Evolutionary conservation across 371 early-diverging fungal genomes (phyloP).

Genomic region (Mucor saturninus): DNA sequence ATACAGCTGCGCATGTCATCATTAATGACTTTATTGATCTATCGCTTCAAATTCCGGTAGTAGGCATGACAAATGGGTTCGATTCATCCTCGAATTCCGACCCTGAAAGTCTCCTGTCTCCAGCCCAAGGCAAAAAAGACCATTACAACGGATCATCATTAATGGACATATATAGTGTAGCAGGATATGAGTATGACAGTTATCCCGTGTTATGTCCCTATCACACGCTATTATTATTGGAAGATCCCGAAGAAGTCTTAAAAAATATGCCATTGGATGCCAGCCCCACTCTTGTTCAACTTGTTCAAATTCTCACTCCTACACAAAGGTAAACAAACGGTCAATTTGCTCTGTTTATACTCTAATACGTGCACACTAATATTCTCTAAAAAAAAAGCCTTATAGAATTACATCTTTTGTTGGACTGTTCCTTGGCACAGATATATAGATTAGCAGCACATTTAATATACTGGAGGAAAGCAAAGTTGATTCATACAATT

Average conservation of each 20-base stretch:
- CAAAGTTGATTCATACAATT: slow-evolving; percentile 85
- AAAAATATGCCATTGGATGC: slow-evolving; percentile 81
- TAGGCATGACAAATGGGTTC: slow-evolving; percentile 16
- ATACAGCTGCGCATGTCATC: slow-evolving; percentile 69
- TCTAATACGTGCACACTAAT: neutral
- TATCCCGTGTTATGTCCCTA: slow-evolving; percentile 86
- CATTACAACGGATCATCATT: slow-evolving; percentile 30
- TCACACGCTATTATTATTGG: slow-evolving; percentile 82
- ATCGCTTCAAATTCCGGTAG: slow-evolving; percentile 71
- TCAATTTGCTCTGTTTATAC: neutral
- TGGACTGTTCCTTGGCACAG: slow-evolving; percentile 91
- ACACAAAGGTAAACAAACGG: slow-evolving; percentile 52
- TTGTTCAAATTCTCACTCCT: slow-evolving; percentile 90
- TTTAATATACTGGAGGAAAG: slow-evolving; percentile 90
- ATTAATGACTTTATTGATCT: slow-evolving; percentile 81
- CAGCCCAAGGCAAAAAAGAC: slow-evolving; percentile 14
- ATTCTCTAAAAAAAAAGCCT: slow-evolving; percentile 41
- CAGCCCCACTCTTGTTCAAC: slow-evolving; percentile 80
- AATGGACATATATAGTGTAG: slow-evolving; percentile 55
- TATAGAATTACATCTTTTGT: slow-evolving; percentile 76
- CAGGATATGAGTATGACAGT: slow-evolving; percentile 64
- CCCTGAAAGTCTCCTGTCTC: slow-evolving; percentile 10
- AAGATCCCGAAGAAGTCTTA: slow-evolving; percentile 82
- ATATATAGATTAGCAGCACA: slow-evolving; percentile 89
- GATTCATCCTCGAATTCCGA: neutral